phyloP scores from a whole-genome alignment of 2,329 filamentous ascomycete species.

The Hortaea werneckii region DNA sequence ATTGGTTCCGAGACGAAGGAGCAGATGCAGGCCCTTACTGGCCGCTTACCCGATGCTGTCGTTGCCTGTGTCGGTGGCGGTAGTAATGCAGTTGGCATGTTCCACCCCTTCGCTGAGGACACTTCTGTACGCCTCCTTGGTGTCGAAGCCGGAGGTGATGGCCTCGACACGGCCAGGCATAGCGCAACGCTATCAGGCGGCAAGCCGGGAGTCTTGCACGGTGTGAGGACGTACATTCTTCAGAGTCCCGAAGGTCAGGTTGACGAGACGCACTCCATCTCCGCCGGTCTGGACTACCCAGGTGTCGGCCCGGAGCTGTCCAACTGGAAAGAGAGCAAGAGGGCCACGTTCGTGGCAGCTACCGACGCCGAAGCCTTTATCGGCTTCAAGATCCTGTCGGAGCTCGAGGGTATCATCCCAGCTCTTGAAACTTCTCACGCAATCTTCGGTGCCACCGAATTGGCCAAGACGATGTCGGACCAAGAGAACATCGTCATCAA shows the following conservation, averaged over 20 bases:
- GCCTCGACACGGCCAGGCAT: slow-evolving; percentile 74
- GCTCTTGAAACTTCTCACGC: slow-evolving; percentile 91
- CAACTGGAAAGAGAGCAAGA: slow-evolving; percentile 80
- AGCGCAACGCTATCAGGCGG: slow-evolving; percentile 80
- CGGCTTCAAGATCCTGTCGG: slow-evolving; percentile 73
- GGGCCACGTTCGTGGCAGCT: slow-evolving; percentile 81
- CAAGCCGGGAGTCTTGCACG: slow-evolving; percentile 85
- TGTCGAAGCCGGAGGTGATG: slow-evolving; percentile 91
- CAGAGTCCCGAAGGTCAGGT: slow-evolving; percentile 93
- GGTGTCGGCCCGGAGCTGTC: slow-evolving; percentile 90
- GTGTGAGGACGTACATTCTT: slow-evolving; percentile 89
- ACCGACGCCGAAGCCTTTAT: slow-evolving; percentile 85
- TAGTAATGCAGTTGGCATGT: slow-evolving; percentile 94
- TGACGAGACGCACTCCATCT: slow-evolving; percentile 88
- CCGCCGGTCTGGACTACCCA: slow-evolving; percentile 91
- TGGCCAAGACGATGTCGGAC: slow-evolving; percentile 86
- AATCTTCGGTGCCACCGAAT: slow-evolving; percentile 75
- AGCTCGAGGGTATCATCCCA: slow-evolving; percentile 94
- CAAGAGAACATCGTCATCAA: slow-evolving; percentile 89
- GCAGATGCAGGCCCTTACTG: slow-evolving; percentile 75
- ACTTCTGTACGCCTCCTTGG: slow-evolving; percentile 76
- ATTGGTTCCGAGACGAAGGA: slow-evolving; percentile 91
- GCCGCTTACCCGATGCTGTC: slow-evolving; percentile 88
- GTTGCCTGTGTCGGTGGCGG: slow-evolving; percentile 95
- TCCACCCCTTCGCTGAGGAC: slow-evolving; percentile 88